phyloP scores from a whole-genome alignment of 768 basidiomycete genomes.

The Thelephora ganbajun region DNA sequence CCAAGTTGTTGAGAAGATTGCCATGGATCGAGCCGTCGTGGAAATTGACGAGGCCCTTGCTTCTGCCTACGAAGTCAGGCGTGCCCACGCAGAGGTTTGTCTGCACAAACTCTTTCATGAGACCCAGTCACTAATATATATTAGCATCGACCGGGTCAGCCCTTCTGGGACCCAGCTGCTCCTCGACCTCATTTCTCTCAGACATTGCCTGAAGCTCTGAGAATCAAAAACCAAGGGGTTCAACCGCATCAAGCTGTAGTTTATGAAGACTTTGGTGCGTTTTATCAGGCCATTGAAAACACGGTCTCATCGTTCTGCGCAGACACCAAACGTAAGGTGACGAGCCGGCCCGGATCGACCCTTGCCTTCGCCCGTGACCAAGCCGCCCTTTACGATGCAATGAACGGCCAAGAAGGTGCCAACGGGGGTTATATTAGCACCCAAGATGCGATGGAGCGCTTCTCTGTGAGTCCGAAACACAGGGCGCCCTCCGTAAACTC shows the following conservation, averaged over 20 bases:
- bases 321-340: conserved; percentile 37
- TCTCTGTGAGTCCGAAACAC: conserved; percentile 36
- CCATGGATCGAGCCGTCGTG: conserved; percentile 87
- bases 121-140: not conserved
- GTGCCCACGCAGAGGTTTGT: conserved; percentile 71
- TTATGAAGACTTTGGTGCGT: conserved; percentile 87
- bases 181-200: conserved; percentile 54
- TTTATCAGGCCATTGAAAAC: not conserved
- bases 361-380: conserved; percentile 48
- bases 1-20: conserved; percentile 89
- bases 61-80: conserved; percentile 67
- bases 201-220: conserved; percentile 76
- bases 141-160: conserved; percentile 51
- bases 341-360: conserved; percentile 60
- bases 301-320: conserved; percentile 21
- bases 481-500: not conserved
- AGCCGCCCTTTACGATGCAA: conserved; percentile 10
- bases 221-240: conserved; percentile 73
- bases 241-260: conserved; percentile 73
- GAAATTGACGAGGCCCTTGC: conserved; percentile 89
- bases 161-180: conserved; percentile 84
- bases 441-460: conserved; percentile 82
- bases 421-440: conserved; percentile 39
- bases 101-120: conserved; percentile 1
- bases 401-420: conserved; percentile 29